Evolutionary conservation across 345 rosid species (phyloP).

Genomic region (Litchi chinensis): DNA sequence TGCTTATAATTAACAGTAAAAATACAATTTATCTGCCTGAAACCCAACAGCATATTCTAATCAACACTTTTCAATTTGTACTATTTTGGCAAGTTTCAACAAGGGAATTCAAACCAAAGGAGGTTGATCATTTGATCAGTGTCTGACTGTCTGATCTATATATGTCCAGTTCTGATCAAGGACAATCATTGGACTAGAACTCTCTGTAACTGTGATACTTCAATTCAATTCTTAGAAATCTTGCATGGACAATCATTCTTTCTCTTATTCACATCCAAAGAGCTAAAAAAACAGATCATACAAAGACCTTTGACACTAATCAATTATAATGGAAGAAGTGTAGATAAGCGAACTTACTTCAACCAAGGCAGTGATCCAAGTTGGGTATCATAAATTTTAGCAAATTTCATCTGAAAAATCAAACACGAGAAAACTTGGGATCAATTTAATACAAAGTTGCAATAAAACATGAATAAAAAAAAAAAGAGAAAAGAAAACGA

Average conservation of each 20-base stretch:
- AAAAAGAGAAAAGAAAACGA: background rate
- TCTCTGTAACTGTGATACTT: background rate
- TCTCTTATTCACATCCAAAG: background rate
- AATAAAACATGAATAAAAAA: background rate
- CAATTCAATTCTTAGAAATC: background rate
- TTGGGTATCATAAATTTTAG: slow-evolving; percentile 11
- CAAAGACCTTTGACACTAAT: background rate
- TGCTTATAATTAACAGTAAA: background rate
- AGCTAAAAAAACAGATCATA: background rate
- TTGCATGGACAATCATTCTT: background rate
- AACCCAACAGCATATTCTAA: background rate
- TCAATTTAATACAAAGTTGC: background rate
- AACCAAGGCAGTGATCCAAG: slow-evolving; percentile 18
- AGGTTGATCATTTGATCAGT: background rate
- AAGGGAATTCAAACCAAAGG: background rate
- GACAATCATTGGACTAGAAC: background rate
- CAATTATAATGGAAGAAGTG: background rate
- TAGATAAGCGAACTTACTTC: slow-evolving; percentile 10
- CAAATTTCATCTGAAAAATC: slow-evolving; percentile 24
- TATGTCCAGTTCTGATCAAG: background rate
- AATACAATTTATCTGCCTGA: background rate
- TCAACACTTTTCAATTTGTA: background rate
- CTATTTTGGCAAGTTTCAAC: background rate
- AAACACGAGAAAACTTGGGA: background rate
- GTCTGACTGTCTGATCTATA: too few relatives aligned